Percentiles rank a stretch among this genome's conserved stretches.
Evolutionary conservation across 257 asterid species (phyloP).

Genomic region (Cordia subcordata): DNA sequence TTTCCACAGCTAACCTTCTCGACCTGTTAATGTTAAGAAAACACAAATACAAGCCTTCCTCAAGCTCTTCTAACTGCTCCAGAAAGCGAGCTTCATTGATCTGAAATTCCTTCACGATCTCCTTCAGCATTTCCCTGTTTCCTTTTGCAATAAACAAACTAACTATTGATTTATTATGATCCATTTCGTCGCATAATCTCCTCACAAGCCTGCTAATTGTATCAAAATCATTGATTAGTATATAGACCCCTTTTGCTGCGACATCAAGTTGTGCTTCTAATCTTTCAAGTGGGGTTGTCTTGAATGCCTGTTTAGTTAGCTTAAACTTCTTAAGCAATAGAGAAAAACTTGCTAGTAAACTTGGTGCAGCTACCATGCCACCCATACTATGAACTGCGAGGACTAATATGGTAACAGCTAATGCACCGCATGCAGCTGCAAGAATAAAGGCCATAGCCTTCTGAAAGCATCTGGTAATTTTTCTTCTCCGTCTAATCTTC

Average conservation of each 20-base stretch:
- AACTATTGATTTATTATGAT: slow-evolving; percentile 44
- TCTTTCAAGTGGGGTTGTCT: slow-evolving; percentile 16
- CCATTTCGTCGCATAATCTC: slow-evolving; percentile 47
- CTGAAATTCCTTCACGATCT: slow-evolving; percentile 40
- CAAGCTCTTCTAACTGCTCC: slow-evolving; percentile 59
- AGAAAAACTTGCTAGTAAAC: slow-evolving; percentile 13
- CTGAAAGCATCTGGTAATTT: slow-evolving; percentile 20
- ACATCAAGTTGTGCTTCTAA: slow-evolving; percentile 42
- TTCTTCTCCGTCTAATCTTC: slow-evolving; percentile 35
- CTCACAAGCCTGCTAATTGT: slow-evolving; percentile 46
- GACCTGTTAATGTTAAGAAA: slow-evolving; percentile 58
- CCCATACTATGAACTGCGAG: slow-evolving; percentile 32
- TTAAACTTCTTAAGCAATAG: slow-evolving; percentile 22
- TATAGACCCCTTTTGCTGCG: slow-evolving; percentile 64
- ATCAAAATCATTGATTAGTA: slow-evolving; percentile 57
- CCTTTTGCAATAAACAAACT: slow-evolving; percentile 41
- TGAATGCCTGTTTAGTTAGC: background rate
- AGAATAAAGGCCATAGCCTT: slow-evolving; percentile 26
- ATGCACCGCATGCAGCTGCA: slow-evolving; percentile 23
- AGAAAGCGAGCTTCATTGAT: slow-evolving; percentile 27
- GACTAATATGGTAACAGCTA: slow-evolving; percentile 21
- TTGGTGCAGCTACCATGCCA: slow-evolving; percentile 32
- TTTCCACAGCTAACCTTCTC: slow-evolving; percentile 42
- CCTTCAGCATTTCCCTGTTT: slow-evolving; percentile 41
- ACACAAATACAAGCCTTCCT: slow-evolving; percentile 58